Evolutionary conservation across 106 monocot species (phyloP), one percentile per base, ranked within the genome.

Genomic region (Narthecium ossifragum): DNA sequence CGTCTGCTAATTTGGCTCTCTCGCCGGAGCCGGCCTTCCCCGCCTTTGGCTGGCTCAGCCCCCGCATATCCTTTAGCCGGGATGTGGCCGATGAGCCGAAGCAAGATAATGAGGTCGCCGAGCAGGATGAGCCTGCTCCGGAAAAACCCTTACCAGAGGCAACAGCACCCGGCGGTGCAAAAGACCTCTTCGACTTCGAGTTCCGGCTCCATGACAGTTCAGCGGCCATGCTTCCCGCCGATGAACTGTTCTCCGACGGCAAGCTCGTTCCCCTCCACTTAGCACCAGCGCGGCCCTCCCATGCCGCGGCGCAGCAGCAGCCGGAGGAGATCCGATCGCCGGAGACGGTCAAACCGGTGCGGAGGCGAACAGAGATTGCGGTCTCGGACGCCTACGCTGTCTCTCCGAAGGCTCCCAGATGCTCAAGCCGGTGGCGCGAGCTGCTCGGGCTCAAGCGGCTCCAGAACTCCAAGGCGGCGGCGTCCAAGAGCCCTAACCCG

Each of bases 341-440:
- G 40, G 68, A 70, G 31, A 17, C 47, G 38, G 26, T 13, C 32
- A 49, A 59, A 53, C 2, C 43, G 1, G 18, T 18, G 57, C 34
- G 30, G 31, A 30, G 34, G 33, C 13, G 24, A 20, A 34, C 47
- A 37, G 65, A 46, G 48, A 45, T 55, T 25, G 2, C 25, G 14
- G 58, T 57, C 47, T 62, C 75, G 8, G 80, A 81, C 1, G 20
- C 33, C 17, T 60, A 18, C 40, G 69, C 31, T 29, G 36, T 66
- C 52, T 80, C 85, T 0, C 85, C 80, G 5, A 67, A 64, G 46
- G 72, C 75, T 2, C 76, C 79, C 2, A 57, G 80, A 38, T 94
- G 93, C 64, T 75, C 93, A 27, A 86, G 75, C 55, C 71, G 93
- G 21, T 92, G 87, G 92, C 63, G 73, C 48, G 87, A 88, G 65